Conservation (phyloP, 192 early-diverging fungal genomes). For the Glomus cerebriforme region DNA sequence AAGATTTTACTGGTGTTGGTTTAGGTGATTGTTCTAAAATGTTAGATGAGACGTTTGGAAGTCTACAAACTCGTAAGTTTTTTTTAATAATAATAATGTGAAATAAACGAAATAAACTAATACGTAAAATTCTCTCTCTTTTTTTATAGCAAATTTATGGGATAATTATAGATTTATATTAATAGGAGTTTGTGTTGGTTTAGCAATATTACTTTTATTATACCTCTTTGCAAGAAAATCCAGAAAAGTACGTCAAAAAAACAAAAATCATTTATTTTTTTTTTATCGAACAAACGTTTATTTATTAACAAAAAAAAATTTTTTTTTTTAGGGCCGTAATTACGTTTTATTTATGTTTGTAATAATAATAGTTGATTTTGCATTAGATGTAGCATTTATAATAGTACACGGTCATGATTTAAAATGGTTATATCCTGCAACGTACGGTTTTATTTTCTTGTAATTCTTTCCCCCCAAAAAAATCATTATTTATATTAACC, state of each 20-base stretch:
- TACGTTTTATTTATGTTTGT: too few species aligned
- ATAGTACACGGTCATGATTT: too few species aligned
- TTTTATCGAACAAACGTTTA: too few species aligned
- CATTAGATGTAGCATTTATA: too few species aligned
- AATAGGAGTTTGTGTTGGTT: background rate
- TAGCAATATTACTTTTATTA: background rate
- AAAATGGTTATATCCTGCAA: too few species aligned
- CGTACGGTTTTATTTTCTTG: too few species aligned
- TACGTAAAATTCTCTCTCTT: background rate
- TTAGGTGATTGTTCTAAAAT: background rate
- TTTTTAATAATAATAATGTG: background rate
- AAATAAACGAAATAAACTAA: background rate
- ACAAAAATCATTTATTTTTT: too few species aligned
- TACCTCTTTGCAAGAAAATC: background rate
- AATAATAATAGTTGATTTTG: too few species aligned
- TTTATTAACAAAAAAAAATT: too few species aligned
- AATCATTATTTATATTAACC: background rate
- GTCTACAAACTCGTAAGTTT: background rate
- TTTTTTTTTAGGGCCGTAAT: too few species aligned
- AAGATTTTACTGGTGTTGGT: background rate
- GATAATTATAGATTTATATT: background rate
- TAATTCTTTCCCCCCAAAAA: too few species aligned
- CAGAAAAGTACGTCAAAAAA: background rate
- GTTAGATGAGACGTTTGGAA: background rate
- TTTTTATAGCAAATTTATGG: conserved; percentile 3